These are phyloP conservation scores for Medicago truncatula DNA, from an alignment of 306 rosid genomes.

Conservation along the genomic window DNA sequence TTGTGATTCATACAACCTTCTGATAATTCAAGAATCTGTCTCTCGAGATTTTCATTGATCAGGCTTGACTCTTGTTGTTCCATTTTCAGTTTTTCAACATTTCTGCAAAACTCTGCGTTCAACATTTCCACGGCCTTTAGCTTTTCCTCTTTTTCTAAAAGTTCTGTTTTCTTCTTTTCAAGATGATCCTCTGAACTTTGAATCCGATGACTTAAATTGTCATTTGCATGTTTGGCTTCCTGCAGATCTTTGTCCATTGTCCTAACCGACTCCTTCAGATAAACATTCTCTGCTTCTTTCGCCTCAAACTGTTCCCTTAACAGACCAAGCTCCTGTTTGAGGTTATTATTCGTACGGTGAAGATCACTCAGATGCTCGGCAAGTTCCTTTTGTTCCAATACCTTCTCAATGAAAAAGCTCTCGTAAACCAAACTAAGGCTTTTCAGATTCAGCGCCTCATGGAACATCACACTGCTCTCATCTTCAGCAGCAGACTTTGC, in stretches of 20 bases:
- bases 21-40: conserved; percentile 65
- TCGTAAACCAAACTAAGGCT: conserved; percentile 62
- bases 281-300: conserved; percentile 62
- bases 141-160: conserved; percentile 67
- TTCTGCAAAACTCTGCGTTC: conserved; percentile 62
- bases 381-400: conserved; percentile 61
- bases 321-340: conserved; percentile 60
- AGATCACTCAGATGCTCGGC: conserved; percentile 58
- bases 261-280: conserved; percentile 60
- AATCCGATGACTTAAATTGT: conserved; percentile 59
- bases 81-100: conserved; percentile 64
- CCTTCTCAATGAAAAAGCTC: conserved; percentile 68
- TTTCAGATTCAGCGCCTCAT: conserved; percentile 66
- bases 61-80: conserved; percentile 58
- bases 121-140: conserved; percentile 57
- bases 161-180: conserved; percentile 59
- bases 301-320: conserved; percentile 57
- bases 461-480: conserved; percentile 61
- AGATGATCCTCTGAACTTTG: conserved; percentile 55
- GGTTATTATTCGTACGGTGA: conserved; percentile 52
- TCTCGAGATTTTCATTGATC: conserved; percentile 58
- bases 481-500: conserved; percentile 57
- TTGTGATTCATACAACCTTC: conserved; percentile 63
- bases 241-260: conserved; percentile 55
- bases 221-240: conserved; percentile 57